Base-by-base conservation (phyloP, 768 basidiomycete genomes). In the Lactarius sanguifluus region DNA sequence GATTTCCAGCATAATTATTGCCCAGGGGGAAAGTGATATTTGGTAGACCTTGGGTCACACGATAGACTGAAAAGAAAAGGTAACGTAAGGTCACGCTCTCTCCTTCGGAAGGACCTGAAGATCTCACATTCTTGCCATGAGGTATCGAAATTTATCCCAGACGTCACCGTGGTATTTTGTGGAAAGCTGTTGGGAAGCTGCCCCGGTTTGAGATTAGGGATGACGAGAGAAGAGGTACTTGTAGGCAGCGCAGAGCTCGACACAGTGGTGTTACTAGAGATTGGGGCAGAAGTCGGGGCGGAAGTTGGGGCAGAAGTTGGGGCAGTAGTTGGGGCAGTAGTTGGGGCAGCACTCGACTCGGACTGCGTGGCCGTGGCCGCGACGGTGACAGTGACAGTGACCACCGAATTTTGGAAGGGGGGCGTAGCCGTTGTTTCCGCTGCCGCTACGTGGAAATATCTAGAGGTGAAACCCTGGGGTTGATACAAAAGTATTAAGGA, bases 1-100 rank as follows among this genome's bases (percentile, higher is more conserved):
- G 71, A 67, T 75, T 80, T 12, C 79, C 79, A 1, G 80, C 78
- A 43, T 74, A 81, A 67, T 69, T 78, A 43, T 73, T 75, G 23
- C 71, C 68, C 2, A 79, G 66, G 6, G 72, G 56, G 68, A 74
- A 77, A 18, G 76, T 73, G 8, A 78, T 73, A 60, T 75, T 76
- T 15, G 75, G 77, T n/a, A 79, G 70, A 13, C 74, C 59, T 25
- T 75, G 73, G 9, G 74, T 78, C 34, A 80, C 79, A 36, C 73
- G 70, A 68, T 77, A 77, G 69, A 77, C 78, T 79, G 38, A 28
- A 15, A 9, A 5, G 8, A 56, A 25, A 43, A 13, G 0, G 47
- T 23, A 50, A 34, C 8, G 23, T 34, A 15, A 16, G 20, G 36
- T 61, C 60, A 54, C 25, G 57, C 28, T 36, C 32, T 57, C 40